These are phyloP conservation scores for Leccinum broughii DNA, from an alignment of 768 basidiomycete species.

Conservation along the genomic window DNA sequence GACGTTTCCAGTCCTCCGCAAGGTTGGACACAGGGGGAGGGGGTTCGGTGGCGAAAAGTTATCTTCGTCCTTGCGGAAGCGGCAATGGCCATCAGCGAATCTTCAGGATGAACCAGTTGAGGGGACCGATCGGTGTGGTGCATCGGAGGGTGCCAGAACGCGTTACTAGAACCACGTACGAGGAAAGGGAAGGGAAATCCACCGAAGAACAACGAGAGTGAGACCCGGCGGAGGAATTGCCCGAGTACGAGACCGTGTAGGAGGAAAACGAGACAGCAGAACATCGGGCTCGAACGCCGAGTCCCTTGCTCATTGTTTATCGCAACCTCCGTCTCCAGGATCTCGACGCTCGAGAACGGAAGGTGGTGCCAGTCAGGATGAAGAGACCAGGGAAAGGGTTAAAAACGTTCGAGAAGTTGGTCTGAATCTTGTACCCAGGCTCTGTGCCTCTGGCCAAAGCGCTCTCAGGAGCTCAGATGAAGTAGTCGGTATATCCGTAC, in stretches of 20 bases:
- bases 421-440: slow-evolving; percentile 26
- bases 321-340: slow-evolving; percentile 42
- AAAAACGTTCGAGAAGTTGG: slow-evolving; percentile 37
- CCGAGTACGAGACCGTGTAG: slow-evolving; percentile 61
- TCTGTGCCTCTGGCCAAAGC: slow-evolving; percentile 37
- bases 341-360: slow-evolving; percentile 52
- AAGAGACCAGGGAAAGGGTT: slow-evolving; percentile 65
- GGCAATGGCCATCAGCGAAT: slow-evolving; percentile 70
- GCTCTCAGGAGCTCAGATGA: slow-evolving; percentile 57
- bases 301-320: slow-evolving; percentile 37
- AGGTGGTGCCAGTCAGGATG: slow-evolving; percentile 63
- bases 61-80: slow-evolving; percentile 63
- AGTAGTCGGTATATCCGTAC: slow-evolving; percentile 43
- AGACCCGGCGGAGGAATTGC: slow-evolving; percentile 53
- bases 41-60: slow-evolving; percentile 56
- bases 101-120: slow-evolving; percentile 35
- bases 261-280: slow-evolving; percentile 66
- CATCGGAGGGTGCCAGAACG: slow-evolving; percentile 82
- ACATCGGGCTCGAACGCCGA: slow-evolving; percentile 55
- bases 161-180: slow-evolving; percentile 52
- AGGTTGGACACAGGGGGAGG: slow-evolving; percentile 42
- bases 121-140: slow-evolving; percentile 57
- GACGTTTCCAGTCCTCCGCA: slow-evolving; percentile 33
- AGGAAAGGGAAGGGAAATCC: slow-evolving; percentile 63
- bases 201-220: slow-evolving; percentile 65